phyloP scores from a whole-genome alignment of 768 basidiomycete genomes.

The Kondoa malvinella region DNA sequence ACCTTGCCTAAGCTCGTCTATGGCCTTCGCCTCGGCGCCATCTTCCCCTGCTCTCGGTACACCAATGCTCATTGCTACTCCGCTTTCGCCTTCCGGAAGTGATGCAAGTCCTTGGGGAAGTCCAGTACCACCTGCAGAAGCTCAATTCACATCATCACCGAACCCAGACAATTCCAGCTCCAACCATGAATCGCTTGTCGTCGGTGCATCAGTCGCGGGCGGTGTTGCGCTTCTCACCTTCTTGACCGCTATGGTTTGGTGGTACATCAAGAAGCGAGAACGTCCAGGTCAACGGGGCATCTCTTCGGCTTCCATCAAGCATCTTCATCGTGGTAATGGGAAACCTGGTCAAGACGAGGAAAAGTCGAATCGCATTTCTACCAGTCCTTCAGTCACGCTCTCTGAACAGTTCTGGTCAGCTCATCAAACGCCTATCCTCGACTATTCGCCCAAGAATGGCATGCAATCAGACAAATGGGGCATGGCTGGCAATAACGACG shows the following conservation, averaged over 20 bases:
- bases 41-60: neutral
- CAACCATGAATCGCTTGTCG: neutral
- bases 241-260: neutral
- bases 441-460: neutral
- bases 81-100: neutral
- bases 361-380: neutral
- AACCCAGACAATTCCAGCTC: neutral
- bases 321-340: neutral
- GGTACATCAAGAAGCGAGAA: neutral
- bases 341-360: neutral
- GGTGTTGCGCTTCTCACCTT: neutral
- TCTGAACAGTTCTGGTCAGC: neutral
- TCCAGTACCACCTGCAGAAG: neutral
- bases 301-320: neutral
- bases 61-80: neutral
- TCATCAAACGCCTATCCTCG: slow-evolving; percentile 1
- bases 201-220: neutral
- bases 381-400: neutral
- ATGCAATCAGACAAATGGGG: neutral
- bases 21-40: neutral
- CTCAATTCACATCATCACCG: neutral
- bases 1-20: neutral
- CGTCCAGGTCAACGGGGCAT: neutral
- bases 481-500: neutral
- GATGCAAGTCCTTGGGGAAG: neutral